Percentiles rank a stretch among this genome's conserved stretches.
phyloP scores from a whole-genome alignment of 305 asterid species.

The Fraxinus greggii region DNA sequence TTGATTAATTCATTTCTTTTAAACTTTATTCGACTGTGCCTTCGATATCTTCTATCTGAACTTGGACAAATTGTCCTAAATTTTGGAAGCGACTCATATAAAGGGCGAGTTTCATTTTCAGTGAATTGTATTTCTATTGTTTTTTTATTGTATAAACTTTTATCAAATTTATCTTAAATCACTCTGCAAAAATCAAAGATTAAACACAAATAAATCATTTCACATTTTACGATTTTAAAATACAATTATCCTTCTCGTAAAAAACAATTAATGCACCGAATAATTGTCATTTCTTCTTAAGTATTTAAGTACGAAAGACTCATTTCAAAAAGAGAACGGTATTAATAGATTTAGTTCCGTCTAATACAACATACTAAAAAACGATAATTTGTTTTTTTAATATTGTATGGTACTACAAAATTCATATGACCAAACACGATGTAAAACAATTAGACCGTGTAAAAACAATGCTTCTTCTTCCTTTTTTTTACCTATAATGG shows the following conservation, averaged over 20 bases:
- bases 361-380: background rate
- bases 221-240: background rate
- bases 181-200: background rate
- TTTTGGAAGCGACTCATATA: background rate
- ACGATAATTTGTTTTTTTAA: too few relatives aligned
- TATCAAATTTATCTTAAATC: background rate
- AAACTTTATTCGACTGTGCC: background rate
- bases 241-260: background rate
- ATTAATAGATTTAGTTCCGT: too few relatives aligned
- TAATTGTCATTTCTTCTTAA: background rate
- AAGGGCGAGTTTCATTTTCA: background rate
- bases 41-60: background rate
- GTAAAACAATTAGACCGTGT: background rate
- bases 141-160: background rate
- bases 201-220: background rate
- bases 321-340: background rate
- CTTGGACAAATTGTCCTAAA: background rate
- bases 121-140: background rate
- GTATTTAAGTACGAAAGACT: too few relatives aligned
- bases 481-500: background rate
- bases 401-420: background rate
- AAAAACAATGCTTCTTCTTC: background rate
- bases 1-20: background rate
- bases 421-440: background rate
- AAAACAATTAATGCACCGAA: too few relatives aligned